Percentiles rank a stretch among this genome's conserved stretches.
phyloP scores from a whole-genome alignment of 352 stramenopile genomes.

The Globisporangium splendens region DNA sequence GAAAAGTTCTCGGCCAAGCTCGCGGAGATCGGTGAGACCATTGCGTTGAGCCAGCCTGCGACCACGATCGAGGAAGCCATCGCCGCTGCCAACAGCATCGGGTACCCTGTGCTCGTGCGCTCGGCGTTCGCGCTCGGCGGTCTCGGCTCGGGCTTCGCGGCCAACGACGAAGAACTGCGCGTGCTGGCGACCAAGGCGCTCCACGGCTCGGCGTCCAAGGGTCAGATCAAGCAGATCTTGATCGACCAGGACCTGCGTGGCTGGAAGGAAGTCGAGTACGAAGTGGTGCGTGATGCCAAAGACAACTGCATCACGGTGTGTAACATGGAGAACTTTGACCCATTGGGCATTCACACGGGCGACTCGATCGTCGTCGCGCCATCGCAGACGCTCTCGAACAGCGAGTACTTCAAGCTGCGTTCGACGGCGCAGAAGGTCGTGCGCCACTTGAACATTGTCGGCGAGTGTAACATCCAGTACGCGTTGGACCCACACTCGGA shows the following conservation, averaged over 20 bases:
- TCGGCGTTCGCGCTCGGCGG: conserved; percentile 93
- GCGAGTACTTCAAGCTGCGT: conserved; percentile 97
- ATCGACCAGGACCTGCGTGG: conserved; percentile 96
- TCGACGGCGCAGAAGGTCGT: conserved; percentile 96
- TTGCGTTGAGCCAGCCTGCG: conserved; percentile 90
- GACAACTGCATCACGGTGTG: conserved; percentile 98
- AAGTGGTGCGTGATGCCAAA: conserved; percentile 94
- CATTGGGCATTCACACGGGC: conserved; percentile 96
- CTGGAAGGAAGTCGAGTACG: conserved; percentile 99
- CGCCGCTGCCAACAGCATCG: conserved; percentile 88
- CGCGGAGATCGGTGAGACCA: conserved; percentile 92
- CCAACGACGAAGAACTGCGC: conserved; percentile 86
- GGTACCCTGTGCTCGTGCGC: conserved; percentile 94
- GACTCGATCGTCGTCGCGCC: conserved; percentile 98
- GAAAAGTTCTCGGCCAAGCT: conserved; percentile 93
- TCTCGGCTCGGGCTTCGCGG: conserved; percentile 90
- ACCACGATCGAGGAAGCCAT: conserved; percentile 89
- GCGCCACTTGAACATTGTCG: conserved; percentile 95
- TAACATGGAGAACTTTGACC: conserved; percentile 99
- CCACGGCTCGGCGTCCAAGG: conserved; percentile 87
- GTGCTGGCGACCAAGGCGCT: conserved; percentile 91
- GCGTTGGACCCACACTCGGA: conserved; percentile 92
- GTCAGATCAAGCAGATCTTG: conserved; percentile 91
- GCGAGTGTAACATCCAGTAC: conserved; percentile 99
- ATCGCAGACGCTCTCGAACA: conserved; percentile 95